Base-by-base conservation (phyloP, 768 basidiomycete genomes). In the Amanita pseudoporphyria region DNA sequence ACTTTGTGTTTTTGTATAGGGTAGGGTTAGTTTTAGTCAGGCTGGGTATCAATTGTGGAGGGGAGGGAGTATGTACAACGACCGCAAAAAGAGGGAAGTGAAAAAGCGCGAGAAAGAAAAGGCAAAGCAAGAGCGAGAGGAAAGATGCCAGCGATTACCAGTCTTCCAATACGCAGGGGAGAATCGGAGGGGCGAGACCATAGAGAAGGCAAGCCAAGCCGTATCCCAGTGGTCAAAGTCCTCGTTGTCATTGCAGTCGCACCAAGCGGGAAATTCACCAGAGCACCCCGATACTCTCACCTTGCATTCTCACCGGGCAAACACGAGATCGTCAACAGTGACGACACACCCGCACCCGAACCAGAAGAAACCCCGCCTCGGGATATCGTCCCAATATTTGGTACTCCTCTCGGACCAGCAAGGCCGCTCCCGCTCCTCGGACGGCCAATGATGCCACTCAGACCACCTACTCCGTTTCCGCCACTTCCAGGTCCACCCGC, bases 351-450 rank as follows among this genome's bases (percentile, higher is more conserved):
- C 30, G 39, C 36, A 31, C 2, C 12, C 40, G 19, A n/a, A 12
- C 38, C 38, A 39, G 38, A 2, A 12, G 21, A 10, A 13, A 36
- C 21, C 31, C 62, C 57, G 50, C 69, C 62, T 47, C 45, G 35
- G 45, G 57, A 60, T 62, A 67, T 64, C 43, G 49, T 62, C 47
- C 68, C 69, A 52, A 69, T 69, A 52, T 67, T 70, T 52, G 66
- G 68, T 33, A 71, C 62, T 12, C 62, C 66, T 52, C 66, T 60
- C 43, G 57, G 59, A 16, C 63, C 64, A 32, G 67, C 65, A 54
- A 77, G 56, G 18, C 74, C 74, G 54, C 75, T 77, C 32, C 76
- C 76, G 52, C 76, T 78, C 57, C 76, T 65, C 45, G 76, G 76
- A 26, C 74, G 52, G 10, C 71, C 71, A 32, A 59, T 54, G 43